Evolutionary conservation across 805 yeast genomes (phyloP), one percentile per base, ranked within the genome.

Genomic region (Clavispora carvajalis): DNA sequence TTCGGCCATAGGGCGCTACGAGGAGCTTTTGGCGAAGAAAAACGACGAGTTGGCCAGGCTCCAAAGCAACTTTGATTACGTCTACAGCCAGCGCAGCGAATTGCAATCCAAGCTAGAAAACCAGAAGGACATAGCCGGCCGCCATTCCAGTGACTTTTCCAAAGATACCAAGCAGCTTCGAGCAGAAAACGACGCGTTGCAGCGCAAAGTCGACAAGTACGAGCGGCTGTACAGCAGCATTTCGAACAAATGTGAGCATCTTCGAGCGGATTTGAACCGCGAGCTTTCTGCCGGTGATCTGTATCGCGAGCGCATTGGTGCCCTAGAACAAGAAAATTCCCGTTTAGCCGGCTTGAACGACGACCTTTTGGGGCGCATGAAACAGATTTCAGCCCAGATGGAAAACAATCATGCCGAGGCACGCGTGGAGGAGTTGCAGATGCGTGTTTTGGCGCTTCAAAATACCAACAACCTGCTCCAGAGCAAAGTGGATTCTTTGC

Each of bases 401-500:
- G 48, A 46, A 16, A 40, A 37, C 25, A 43, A 43, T 7, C 36
- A 33, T 28, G 36, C 48, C 2, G 38, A 57, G 38, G 40, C 48
- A 31, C 62, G 62, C 35, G 59, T 55, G 74, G 43, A 57, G 11
- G 58, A 55, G 28, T 46, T 69, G 18, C 44, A 43, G 26, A 33
- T 43, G 12, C 47, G 48, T 11, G 31, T 49, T n/a, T 16, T 36
- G 11, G 33, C 51, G 7, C 48, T 47, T 12, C 69, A 62, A 35
- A 87, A 82, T 45, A 64, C 68, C 5, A 72, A 74, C 45, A 74
- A 77, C 44, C 62, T 79, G 38, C 62, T 70, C 7, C 79, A 82
- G 52, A 62, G 77, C 17, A 74, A 69, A 44, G 72, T 77, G 29
- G 67, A 82, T 41, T 71, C 71, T 45, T 62, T 66, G 8, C 61